Conservation (phyloP, 306 rosid species). For the Geum urbanum region DNA sequence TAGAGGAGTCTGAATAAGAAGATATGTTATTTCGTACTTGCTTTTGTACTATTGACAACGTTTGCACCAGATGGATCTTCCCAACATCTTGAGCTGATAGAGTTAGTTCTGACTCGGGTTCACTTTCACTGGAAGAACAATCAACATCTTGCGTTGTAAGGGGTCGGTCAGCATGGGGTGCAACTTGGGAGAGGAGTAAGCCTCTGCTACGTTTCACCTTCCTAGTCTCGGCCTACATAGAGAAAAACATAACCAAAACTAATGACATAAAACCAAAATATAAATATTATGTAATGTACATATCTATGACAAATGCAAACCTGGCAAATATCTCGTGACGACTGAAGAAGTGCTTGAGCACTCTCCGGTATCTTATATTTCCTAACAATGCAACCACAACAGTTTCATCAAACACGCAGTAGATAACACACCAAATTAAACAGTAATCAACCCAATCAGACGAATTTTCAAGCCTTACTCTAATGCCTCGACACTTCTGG, state of each 20-base stretch:
- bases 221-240: conserved; percentile 55
- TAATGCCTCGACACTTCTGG: conserved; percentile 51
- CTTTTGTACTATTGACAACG: conserved; percentile 16
- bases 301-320: conserved; percentile 37
- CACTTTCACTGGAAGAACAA: conserved; percentile 19
- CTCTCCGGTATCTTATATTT: conserved; percentile 62
- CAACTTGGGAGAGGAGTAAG: conserved; percentile 49
- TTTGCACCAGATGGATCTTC: conserved; percentile 27
- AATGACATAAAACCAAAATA: not conserved
- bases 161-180: conserved; percentile 26
- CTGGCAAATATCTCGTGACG: conserved; percentile 55
- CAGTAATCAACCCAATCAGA: too few relatives aligned
- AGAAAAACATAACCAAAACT: not conserved
- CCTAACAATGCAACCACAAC: conserved; percentile 35
- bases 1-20: conserved; percentile 27
- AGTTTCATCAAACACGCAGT: conserved; percentile 10
- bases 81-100: conserved; percentile 19
- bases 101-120: conserved; percentile 36
- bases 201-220: conserved; percentile 55
- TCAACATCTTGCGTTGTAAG: conserved; percentile 21
- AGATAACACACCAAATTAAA: not conserved
- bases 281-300: too few relatives aligned
- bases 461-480: conserved; percentile 32
- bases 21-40: conserved; percentile 16
- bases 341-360: conserved; percentile 60